Conservation (phyloP, 495 filamentous ascomycete species). For the Hypoxylon fragiforme region DNA sequence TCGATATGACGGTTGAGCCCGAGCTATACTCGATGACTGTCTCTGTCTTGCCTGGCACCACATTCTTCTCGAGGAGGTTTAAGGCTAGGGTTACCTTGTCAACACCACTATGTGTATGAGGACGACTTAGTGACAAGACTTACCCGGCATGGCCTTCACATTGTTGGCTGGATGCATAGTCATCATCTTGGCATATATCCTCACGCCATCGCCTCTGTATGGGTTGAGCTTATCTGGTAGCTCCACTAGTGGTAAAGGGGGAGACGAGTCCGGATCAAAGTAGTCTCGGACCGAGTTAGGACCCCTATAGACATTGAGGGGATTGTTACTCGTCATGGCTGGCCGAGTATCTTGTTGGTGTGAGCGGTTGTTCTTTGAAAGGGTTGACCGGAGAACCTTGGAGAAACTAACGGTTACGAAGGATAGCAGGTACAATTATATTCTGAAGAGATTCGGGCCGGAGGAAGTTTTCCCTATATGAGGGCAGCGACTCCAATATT, state of each 20-base stretch:
- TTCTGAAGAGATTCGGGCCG: background rate
- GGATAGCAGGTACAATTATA: constrained; percentile 9
- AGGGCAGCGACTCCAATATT: constrained; percentile 7
- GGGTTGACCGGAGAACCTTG: background rate
- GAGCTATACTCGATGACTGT: constrained; percentile 65
- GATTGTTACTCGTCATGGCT: constrained; percentile 47
- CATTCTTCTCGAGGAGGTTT: constrained; percentile 56
- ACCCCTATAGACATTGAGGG: constrained; percentile 60
- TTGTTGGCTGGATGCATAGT: constrained; percentile 65
- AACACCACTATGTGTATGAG: background rate
- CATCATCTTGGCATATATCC: constrained; percentile 68
- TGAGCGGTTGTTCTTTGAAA: background rate
- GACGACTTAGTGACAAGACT: constrained; percentile 3
- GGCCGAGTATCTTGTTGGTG: constrained; percentile 1
- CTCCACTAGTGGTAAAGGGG: constrained; percentile 63
- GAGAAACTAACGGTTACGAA: background rate
- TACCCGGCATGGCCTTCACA: constrained; percentile 66
- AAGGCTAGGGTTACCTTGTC: constrained; percentile 45
- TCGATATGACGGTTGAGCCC: constrained; percentile 63
- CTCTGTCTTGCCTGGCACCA: constrained; percentile 48
- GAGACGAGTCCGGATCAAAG: constrained; percentile 60
- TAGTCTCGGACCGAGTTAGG: constrained; percentile 57
- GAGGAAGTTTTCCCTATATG: background rate
- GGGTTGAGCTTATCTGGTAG: constrained; percentile 61
- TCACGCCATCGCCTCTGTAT: constrained; percentile 57